phyloP scores from a whole-genome alignment of 768 basidiomycete species.

The Naganishia vishniacii region DNA sequence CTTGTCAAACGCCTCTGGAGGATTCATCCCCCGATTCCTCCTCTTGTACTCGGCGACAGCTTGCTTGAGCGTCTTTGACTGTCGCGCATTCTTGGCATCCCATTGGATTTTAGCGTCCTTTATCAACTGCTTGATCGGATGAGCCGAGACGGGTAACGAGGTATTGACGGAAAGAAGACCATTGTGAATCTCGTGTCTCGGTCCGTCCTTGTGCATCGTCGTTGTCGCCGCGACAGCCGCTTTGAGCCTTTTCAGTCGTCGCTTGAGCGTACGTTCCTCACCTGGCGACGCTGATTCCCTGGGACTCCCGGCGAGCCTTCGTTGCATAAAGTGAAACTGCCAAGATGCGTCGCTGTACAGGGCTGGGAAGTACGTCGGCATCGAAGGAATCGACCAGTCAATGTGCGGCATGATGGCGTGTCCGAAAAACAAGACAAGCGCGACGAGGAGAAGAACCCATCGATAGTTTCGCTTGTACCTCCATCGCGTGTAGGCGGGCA shows the following conservation, averaged over 20 bases:
- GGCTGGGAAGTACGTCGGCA: background rate
- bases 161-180: slow-evolving; percentile 42
- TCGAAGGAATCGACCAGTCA: background rate
- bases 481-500: slow-evolving; percentile 20
- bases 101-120: slow-evolving; percentile 36
- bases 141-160: slow-evolving; percentile 30
- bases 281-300: background rate
- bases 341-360: background rate
- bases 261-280: background rate
- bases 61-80: slow-evolving; percentile 37
- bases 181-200: slow-evolving; percentile 27
- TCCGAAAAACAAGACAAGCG: background rate
- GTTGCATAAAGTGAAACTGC: slow-evolving; percentile 1
- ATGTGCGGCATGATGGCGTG: background rate
- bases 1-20: slow-evolving; percentile 46
- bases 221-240: background rate
- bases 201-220: background rate
- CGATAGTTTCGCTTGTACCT: slow-evolving; percentile 16
- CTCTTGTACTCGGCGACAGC: slow-evolving; percentile 42
- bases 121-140: slow-evolving; percentile 47
- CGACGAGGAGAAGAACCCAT: background rate
- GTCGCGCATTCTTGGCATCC: slow-evolving; percentile 37
- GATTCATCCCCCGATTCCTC: slow-evolving; percentile 32
- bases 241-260: background rate
- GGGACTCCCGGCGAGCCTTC: background rate